phyloP scores from a whole-genome alignment of 768 basidiomycete species.

The Termitomyces titanicus region DNA sequence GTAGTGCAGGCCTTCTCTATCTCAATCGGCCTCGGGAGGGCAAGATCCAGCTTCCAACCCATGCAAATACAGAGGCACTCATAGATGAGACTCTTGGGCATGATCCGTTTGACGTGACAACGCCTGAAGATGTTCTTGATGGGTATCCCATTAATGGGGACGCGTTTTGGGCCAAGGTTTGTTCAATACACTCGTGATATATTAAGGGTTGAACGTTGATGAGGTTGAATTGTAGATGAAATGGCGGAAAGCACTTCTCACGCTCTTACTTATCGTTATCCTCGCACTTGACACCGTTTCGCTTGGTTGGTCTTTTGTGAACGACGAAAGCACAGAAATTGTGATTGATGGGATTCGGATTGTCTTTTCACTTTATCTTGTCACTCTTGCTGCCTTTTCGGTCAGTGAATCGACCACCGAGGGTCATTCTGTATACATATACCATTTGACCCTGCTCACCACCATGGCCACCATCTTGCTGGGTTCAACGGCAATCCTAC shows the following conservation, averaged over 20 bases:
- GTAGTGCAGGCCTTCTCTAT: conserved; percentile 42
- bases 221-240: conserved; percentile 43
- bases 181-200: conserved; percentile 11
- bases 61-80: conserved; percentile 13
- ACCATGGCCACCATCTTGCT: conserved; percentile 44
- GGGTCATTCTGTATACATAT: conserved; percentile 45
- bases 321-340: conserved; percentile 26
- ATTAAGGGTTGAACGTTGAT: neutral
- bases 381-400: conserved; percentile 48
- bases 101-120: conserved; percentile 73
- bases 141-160: conserved; percentile 62
- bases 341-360: conserved; percentile 42
- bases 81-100: conserved; percentile 20
- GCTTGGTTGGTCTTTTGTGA: conserved; percentile 51
- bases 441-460: conserved; percentile 60
- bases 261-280: conserved; percentile 40
- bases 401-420: conserved; percentile 40
- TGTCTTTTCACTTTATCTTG: conserved; percentile 56
- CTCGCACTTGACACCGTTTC: conserved; percentile 48
- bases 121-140: conserved; percentile 64
- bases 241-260: conserved; percentile 51
- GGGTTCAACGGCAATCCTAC: conserved; percentile 52
- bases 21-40: conserved; percentile 39
- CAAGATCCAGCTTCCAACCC: conserved; percentile 47
- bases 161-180: conserved; percentile 56